These are phyloP conservation scores for Porcisia deanei DNA, from an alignment of 208 protist genomes.

Conservation along the genomic window DNA sequence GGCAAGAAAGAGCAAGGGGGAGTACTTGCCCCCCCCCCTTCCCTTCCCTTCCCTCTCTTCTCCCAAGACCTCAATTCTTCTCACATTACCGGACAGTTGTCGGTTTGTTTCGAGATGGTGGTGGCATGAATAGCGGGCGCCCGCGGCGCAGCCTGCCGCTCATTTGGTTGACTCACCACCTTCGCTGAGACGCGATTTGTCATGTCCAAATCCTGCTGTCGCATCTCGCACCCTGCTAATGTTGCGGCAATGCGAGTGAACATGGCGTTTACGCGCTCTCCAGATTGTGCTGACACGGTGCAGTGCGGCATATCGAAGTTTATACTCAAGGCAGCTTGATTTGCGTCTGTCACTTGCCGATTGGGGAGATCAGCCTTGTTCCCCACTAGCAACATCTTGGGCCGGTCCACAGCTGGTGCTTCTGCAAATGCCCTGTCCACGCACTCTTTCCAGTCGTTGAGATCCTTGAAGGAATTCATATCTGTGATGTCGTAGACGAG, in stretches of 20 bases:
- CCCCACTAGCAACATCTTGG: slow-evolving; percentile 84
- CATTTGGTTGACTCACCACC: slow-evolving; percentile 43
- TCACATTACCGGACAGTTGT: slow-evolving; percentile 55
- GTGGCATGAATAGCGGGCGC: slow-evolving; percentile 11
- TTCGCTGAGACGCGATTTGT: slow-evolving; percentile 51
- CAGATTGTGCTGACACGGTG: slow-evolving; percentile 91
- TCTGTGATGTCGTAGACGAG: slow-evolving; percentile 96
- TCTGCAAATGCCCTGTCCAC: slow-evolving; percentile 36
- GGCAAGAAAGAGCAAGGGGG: neutral
- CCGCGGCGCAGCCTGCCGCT: slow-evolving; percentile 31
- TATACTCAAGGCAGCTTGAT: slow-evolving; percentile 71
- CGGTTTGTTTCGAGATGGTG: slow-evolving; percentile 19
- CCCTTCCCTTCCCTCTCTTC: neutral
- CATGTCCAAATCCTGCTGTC: slow-evolving; percentile 74
- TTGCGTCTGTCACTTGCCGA: slow-evolving; percentile 64
- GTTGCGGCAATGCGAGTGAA: slow-evolving; percentile 88
- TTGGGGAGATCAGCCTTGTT: slow-evolving; percentile 94
- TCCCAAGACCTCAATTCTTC: neutral
- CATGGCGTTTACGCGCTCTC: slow-evolving; percentile 84
- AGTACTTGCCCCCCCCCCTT: neutral
- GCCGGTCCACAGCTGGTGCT: slow-evolving; percentile 19
- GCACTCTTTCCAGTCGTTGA: slow-evolving; percentile 90
- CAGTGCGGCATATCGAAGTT: slow-evolving; percentile 63
- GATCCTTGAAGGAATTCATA: slow-evolving; percentile 88
- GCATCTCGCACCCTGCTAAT: slow-evolving; percentile 77